Conservation (phyloP, 495 filamentous ascomycete genomes). For the Aspergillus avenaceus region DNA sequence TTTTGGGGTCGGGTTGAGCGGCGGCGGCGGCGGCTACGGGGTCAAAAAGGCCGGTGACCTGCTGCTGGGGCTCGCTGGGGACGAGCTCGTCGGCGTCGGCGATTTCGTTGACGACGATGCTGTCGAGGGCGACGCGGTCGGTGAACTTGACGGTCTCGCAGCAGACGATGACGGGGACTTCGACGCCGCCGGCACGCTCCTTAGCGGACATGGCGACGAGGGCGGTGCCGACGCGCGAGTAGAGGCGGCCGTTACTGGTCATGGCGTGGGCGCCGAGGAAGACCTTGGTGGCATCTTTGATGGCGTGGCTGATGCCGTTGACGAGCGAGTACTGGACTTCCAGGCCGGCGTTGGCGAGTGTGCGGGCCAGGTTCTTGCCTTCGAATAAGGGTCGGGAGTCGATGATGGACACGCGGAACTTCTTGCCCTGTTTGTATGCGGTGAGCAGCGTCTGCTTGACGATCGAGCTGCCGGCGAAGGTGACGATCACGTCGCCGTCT, state of each 20-base stretch:
- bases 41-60: conserved; percentile 36
- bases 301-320: conserved; percentile 65
- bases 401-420: conserved; percentile 79
- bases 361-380: conserved; percentile 69
- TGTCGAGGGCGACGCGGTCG: conserved; percentile 83
- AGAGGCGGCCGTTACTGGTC: conserved; percentile 84
- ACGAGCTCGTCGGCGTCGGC: conserved; percentile 64
- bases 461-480: conserved; percentile 83
- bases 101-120: conserved; percentile 90
- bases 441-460: conserved; percentile 74
- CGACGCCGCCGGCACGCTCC: conserved; percentile 50
- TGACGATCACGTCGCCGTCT: conserved; percentile 78
- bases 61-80: conserved; percentile 22
- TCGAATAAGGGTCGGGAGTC: conserved; percentile 79
- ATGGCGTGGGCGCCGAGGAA: conserved; percentile 86
- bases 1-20: conserved; percentile 27
- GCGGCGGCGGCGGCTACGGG: conserved; percentile 19
- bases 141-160: conserved; percentile 97
- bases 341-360: conserved; percentile 63
- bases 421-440: conserved; percentile 63
- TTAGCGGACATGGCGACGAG: conserved; percentile 84
- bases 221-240: conserved; percentile 82
- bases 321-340: conserved; percentile 76
- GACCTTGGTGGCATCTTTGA: conserved; percentile 72
- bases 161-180: conserved; percentile 79